These are phyloP conservation scores for Candida taoyuanica DNA, from an alignment of 805 yeast genomes.

Conservation along the genomic window DNA sequence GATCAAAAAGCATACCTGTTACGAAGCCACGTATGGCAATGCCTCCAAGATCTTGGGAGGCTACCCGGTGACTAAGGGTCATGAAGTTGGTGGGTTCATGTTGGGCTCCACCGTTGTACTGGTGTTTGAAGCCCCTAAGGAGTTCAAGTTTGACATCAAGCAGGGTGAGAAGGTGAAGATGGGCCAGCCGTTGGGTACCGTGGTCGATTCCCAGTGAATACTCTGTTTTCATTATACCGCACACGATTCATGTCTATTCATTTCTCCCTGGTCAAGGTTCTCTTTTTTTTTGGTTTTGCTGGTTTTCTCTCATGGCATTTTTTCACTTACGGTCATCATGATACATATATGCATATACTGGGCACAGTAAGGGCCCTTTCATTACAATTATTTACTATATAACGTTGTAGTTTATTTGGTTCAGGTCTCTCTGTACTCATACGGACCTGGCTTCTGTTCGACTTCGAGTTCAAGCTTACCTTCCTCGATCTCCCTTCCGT, in stretches of 20 bases:
- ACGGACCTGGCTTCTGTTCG: slow-evolving; percentile 54
- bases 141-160: slow-evolving; percentile 63
- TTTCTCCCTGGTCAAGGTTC: no score
- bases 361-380: not conserved
- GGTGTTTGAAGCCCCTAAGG: slow-evolving; percentile 91
- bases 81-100: slow-evolving; percentile 96
- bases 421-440: slow-evolving; percentile 43
- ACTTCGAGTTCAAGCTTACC: slow-evolving; percentile 31
- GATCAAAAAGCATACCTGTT: slow-evolving; percentile 72
- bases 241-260: no score
- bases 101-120: slow-evolving; percentile 95
- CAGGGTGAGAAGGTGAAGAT: slow-evolving; percentile 76
- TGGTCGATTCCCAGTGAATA: slow-evolving; percentile 8
- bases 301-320: not conserved
- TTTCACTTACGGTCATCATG: not conserved
- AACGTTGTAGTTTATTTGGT: not conserved
- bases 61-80: slow-evolving; percentile 82
- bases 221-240: no score
- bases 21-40: slow-evolving; percentile 86
- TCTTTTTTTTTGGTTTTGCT: not conserved
- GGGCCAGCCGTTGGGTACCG: slow-evolving; percentile 78
- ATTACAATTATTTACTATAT: not conserved
- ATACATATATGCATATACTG: not conserved
- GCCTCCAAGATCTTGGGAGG: slow-evolving; percentile 80
- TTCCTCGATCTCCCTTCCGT: slow-evolving; percentile 52